These are phyloP conservation scores for Sporormia fimetaria DNA, from an alignment of 495 filamentous ascomycete species.

Conservation along the genomic window DNA sequence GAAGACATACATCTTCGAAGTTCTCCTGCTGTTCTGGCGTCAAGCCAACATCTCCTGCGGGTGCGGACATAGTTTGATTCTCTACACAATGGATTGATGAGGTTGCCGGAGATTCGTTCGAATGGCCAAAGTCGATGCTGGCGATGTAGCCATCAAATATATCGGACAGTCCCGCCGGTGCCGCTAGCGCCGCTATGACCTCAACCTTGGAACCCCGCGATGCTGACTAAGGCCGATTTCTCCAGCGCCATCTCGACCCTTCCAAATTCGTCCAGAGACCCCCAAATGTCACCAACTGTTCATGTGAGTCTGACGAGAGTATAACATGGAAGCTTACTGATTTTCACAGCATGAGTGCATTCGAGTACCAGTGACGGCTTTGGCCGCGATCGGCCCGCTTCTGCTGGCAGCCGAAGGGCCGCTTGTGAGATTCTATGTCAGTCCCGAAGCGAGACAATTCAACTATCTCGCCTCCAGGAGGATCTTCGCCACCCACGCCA, in stretches of 20 bases:
- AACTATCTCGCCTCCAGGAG: slow-evolving; percentile 31
- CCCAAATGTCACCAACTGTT: slow-evolving; percentile 20
- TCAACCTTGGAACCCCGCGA: slow-evolving; percentile 3
- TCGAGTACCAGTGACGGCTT: slow-evolving; percentile 45
- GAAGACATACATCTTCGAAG: slow-evolving; percentile 56
- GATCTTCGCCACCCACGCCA: slow-evolving; percentile 51
- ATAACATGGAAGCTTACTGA: neutral
- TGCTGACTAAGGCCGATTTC: slow-evolving; percentile 24
- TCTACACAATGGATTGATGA: neutral
- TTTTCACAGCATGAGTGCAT: slow-evolving; percentile 25
- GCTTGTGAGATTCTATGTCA: slow-evolving; percentile 51
- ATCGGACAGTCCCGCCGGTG: no score
- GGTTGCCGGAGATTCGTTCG: neutral
- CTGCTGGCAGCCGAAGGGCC: slow-evolving; percentile 67
- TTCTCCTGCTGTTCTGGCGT: slow-evolving; percentile 63
- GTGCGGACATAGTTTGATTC: slow-evolving; percentile 39
- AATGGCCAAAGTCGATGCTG: neutral
- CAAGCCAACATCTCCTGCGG: slow-evolving; percentile 37
- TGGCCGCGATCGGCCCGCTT: slow-evolving; percentile 37
- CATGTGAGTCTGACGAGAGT: slow-evolving; percentile 8
- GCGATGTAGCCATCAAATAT: neutral
- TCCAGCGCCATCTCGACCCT: slow-evolving; percentile 7
- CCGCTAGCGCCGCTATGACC: no score
- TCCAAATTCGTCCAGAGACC: slow-evolving; percentile 8
- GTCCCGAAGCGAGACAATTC: slow-evolving; percentile 27